These are phyloP conservation scores for Botrytis porri DNA, from an alignment of 2,329 filamentous ascomycete genomes.

Conservation along the genomic window DNA sequence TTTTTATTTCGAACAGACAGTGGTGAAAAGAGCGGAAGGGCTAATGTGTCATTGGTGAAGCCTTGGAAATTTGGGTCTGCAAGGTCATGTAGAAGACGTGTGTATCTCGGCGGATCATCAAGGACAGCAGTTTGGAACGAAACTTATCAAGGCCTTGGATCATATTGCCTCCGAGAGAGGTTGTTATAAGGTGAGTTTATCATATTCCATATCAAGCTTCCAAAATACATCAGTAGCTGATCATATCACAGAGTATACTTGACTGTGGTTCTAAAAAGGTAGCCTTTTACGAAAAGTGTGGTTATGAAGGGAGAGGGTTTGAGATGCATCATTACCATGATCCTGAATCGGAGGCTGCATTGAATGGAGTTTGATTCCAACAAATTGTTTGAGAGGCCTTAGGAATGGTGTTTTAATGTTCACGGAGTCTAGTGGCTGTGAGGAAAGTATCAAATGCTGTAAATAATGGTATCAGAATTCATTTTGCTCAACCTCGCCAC, in stretches of 20 bases:
- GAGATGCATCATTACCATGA: slow-evolving; percentile 94
- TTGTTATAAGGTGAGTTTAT: slow-evolving; percentile 68
- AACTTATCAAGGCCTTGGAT: slow-evolving; percentile 90
- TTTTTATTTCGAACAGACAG: neutral
- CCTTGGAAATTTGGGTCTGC: slow-evolving; percentile 74
- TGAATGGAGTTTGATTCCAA: slow-evolving; percentile 20
- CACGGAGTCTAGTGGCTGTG: neutral
- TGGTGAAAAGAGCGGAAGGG: too few species aligned
- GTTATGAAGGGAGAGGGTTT: slow-evolving; percentile 83
- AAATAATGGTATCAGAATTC: neutral
- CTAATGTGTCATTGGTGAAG: slow-evolving; percentile 39
- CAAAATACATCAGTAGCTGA: neutral
- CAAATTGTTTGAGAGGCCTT: neutral
- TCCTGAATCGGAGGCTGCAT: slow-evolving; percentile 19
- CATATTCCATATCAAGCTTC: too few species aligned
- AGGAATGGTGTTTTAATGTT: neutral
- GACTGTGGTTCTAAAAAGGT: slow-evolving; percentile 95
- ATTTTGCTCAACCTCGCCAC: neutral
- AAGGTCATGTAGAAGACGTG: slow-evolving; percentile 96
- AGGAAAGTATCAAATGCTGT: neutral
- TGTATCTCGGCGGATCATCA: slow-evolving; percentile 91
- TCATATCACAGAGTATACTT: slow-evolving; percentile 66
- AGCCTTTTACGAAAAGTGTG: slow-evolving; percentile 81
- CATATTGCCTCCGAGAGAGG: slow-evolving; percentile 80
- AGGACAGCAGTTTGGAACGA: slow-evolving; percentile 89